Conservation (phyloP, 148 eudicot genomes). For the Nepenthes gracilis region DNA sequence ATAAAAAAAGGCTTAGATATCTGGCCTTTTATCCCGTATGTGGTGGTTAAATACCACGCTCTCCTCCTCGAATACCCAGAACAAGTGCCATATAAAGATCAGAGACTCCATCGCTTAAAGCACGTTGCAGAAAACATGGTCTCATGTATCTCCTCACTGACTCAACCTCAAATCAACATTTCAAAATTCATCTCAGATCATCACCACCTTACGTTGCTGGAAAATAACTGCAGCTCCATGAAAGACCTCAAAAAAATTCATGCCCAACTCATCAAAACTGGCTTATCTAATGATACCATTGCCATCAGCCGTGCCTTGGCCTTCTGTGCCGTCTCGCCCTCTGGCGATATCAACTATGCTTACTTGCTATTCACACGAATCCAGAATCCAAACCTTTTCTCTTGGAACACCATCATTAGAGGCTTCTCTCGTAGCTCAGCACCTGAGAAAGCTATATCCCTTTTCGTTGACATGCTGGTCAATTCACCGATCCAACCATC, state of each 20-base stretch:
- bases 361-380: slow-evolving; percentile 26
- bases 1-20: too few relatives aligned
- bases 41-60: too few relatives aligned
- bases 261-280: slow-evolving; percentile 43
- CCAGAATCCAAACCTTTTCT: slow-evolving; percentile 26
- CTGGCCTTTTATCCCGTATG: too few relatives aligned
- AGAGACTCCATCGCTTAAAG: too few relatives aligned
- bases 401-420: slow-evolving; percentile 54
- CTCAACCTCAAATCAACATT: slow-evolving; percentile 23
- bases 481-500: slow-evolving; percentile 25
- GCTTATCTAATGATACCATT: slow-evolving; percentile 29
- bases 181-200: slow-evolving; percentile 31
- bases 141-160: slow-evolving; percentile 6
- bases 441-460: slow-evolving; percentile 25
- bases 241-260: slow-evolving; percentile 35
- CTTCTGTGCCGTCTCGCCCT: slow-evolving; percentile 18
- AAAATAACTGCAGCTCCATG: slow-evolving; percentile 30
- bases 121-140: too few relatives aligned
- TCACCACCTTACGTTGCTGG: slow-evolving; percentile 27
- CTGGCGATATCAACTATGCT: slow-evolving; percentile 36
- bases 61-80: too few relatives aligned
- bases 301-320: slow-evolving; percentile 35
- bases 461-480: slow-evolving; percentile 36
- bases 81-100: too few relatives aligned
- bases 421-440: slow-evolving; percentile 36